Evolutionary conservation across 1,284 basidiomycete genomes (phyloP).

Genomic region (Ganoderma boninense): DNA sequence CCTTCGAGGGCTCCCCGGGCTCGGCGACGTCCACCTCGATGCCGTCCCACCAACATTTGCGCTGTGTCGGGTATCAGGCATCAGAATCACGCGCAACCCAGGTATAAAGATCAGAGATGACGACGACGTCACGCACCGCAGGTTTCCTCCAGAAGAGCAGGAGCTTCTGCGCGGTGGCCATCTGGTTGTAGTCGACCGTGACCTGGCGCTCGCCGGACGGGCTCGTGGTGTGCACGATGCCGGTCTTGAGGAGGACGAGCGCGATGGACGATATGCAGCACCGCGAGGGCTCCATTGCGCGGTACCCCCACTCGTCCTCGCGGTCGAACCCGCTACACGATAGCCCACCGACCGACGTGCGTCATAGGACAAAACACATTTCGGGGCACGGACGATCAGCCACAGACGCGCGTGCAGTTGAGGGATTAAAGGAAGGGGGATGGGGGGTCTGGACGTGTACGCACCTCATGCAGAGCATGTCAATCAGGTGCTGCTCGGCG

Average conservation of each 20-base stretch:
- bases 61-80: conserved; percentile 59
- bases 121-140: conserved; percentile 68
- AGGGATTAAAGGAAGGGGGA: too few relatives aligned
- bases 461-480: conserved; percentile 99
- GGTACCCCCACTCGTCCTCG: conserved; percentile 97
- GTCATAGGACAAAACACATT: neutral
- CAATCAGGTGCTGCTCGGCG: conserved; percentile 98
- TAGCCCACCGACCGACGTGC: neutral
- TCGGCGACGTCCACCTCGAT: conserved; percentile 86
- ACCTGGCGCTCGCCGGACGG: conserved; percentile 69
- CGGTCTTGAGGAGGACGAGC: conserved; percentile 96
- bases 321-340: conserved; percentile 88
- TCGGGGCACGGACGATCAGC: conserved; percentile 1
- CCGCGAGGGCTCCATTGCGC: conserved; percentile 92
- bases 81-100: neutral
- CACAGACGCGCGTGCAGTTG: neutral
- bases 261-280: conserved; percentile 99
- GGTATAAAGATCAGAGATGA: too few relatives aligned
- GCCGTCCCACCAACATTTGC: conserved; percentile 99
- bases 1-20: conserved; percentile 58
- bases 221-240: conserved; percentile 79
- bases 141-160: conserved; percentile 99
- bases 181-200: conserved; percentile 89
- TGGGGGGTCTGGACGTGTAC: conserved; percentile 39
- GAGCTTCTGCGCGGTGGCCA: conserved; percentile 97